phyloP scores from a whole-genome alignment of 2,329 filamentous ascomycete species.

The Fusarium sulawesiense region DNA sequence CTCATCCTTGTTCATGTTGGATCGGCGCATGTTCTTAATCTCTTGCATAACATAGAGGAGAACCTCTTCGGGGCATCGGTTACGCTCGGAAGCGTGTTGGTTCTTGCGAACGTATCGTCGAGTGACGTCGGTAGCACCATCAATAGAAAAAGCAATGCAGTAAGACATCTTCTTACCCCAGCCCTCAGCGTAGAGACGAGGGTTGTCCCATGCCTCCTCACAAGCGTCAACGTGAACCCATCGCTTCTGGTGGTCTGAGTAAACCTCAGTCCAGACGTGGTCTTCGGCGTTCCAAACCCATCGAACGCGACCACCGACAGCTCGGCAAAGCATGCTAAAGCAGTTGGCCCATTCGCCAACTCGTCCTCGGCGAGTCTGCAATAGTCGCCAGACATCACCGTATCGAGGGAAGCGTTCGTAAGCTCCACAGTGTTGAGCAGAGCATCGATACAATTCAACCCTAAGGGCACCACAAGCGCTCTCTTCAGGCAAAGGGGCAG shows the following conservation, averaged over 20 bases:
- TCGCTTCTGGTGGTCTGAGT: constrained; percentile 89
- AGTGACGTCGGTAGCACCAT: constrained; percentile 77
- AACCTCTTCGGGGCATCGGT: constrained; percentile 86
- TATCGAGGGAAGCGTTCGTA: constrained; percentile 94
- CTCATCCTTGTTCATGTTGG: constrained; percentile 87
- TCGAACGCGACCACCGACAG: constrained; percentile 87
- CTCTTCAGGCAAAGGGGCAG: constrained; percentile 87
- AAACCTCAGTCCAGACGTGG: constrained; percentile 97
- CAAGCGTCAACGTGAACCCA: constrained; percentile 98
- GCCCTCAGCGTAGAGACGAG: constrained; percentile 89
- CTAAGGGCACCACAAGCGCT: constrained; percentile 85
- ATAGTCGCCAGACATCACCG: constrained; percentile 91
- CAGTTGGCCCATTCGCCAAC: constrained; percentile 98
- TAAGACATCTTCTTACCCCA: constrained; percentile 98
- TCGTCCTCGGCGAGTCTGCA: constrained; percentile 87
- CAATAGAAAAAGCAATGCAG: constrained; percentile 94
- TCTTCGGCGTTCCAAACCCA: constrained; percentile 99
- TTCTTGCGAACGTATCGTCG: constrained; percentile 77
- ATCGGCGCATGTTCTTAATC: constrained; percentile 84
- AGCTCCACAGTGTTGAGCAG: constrained; percentile 76
- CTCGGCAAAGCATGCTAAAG: constrained; percentile 97
- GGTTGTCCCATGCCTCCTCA: constrained; percentile 95
- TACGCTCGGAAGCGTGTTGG: constrained; percentile 79
- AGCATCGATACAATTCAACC: constrained; percentile 92
- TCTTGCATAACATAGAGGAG: constrained; percentile 92